Evolutionary conservation across 75 land plant species (phyloP).

Genomic region (Picea glauca): DNA sequence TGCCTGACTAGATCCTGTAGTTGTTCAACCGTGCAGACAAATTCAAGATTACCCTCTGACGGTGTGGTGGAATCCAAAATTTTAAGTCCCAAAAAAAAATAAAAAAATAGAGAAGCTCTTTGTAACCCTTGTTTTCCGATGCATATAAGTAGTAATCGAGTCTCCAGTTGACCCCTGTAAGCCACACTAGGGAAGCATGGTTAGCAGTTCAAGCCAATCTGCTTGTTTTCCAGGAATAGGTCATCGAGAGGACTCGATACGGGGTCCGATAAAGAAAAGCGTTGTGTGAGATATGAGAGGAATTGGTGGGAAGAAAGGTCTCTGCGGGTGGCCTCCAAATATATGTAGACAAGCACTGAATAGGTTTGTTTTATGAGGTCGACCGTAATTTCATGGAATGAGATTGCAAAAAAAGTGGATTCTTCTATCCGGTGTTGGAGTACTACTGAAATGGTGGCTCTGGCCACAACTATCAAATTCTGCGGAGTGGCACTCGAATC

Average conservation of each 20-base stretch:
- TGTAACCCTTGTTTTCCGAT: slow-evolving; percentile 10
- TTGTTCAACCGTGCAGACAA: slow-evolving; percentile 29
- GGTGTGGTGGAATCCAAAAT: not conserved
- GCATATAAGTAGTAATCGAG: slow-evolving; percentile 21
- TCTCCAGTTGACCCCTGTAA: slow-evolving; percentile 30
- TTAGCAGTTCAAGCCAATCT: slow-evolving; percentile 10
- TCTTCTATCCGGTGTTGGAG: not conserved
- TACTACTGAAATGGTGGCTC: not conserved
- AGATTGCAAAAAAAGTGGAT: not conserved
- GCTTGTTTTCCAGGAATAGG: slow-evolving; percentile 11
- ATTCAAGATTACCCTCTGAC: slow-evolving; percentile 10
- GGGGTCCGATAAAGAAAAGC: slow-evolving; percentile 11
- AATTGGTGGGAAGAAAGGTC: slow-evolving; percentile 17
- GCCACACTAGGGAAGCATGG: slow-evolving; percentile 10
- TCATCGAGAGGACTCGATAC: slow-evolving; percentile 1
- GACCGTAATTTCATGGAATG: not conserved
- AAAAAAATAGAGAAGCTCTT: slow-evolving; percentile 26
- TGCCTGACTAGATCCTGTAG: slow-evolving; percentile 20
- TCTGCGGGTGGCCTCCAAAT: slow-evolving; percentile 20
- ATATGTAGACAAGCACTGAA: slow-evolving; percentile 24
- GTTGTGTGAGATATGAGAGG: not conserved
- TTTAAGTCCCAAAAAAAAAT: not conserved
- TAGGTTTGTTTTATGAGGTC: slow-evolving; percentile 16
- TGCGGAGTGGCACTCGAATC: not conserved
- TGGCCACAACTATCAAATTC: not conserved